Conservation (phyloP, 257 asterid species). For the Solanum pimpinellifolium region DNA sequence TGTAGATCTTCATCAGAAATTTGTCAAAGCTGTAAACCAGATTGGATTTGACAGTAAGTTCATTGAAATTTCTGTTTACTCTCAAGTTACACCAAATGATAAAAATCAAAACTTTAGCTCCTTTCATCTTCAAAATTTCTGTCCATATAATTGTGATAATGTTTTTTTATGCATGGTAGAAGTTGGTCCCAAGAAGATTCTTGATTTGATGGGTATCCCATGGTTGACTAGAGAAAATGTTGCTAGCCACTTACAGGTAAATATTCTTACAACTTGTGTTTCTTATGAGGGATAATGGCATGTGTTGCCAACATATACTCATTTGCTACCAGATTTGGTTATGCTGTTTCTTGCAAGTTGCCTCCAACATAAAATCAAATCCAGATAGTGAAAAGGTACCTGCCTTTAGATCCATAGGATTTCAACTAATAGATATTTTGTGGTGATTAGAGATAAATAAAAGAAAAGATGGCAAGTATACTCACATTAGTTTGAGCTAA, state of each 20-base stretch:
- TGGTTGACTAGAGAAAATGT: constrained; percentile 89
- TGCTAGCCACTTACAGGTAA: constrained; percentile 93
- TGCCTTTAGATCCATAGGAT: neutral
- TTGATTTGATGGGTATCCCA: constrained; percentile 79
- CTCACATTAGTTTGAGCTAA: neutral
- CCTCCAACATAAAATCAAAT: neutral
- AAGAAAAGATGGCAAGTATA: neutral
- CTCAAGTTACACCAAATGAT: neutral
- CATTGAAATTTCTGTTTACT: neutral
- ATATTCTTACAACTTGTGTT: neutral
- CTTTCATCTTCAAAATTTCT: neutral
- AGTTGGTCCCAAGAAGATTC: constrained; percentile 90
- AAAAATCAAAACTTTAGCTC: neutral
- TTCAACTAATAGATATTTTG: neutral
- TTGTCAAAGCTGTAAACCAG: constrained; percentile 52
- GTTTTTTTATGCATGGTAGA: constrained; percentile 26
- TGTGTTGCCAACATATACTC: neutral
- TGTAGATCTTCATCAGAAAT: constrained; percentile 55
- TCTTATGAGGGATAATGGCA: neutral
- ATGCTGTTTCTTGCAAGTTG: neutral
- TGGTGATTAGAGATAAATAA: neutral
- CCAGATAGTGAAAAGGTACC: neutral
- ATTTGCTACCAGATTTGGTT: neutral
- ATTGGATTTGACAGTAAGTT: constrained; percentile 61
- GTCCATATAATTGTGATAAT: neutral